Conservation (phyloP, 768 basidiomycete genomes). For the Leccinum uliginosum region DNA sequence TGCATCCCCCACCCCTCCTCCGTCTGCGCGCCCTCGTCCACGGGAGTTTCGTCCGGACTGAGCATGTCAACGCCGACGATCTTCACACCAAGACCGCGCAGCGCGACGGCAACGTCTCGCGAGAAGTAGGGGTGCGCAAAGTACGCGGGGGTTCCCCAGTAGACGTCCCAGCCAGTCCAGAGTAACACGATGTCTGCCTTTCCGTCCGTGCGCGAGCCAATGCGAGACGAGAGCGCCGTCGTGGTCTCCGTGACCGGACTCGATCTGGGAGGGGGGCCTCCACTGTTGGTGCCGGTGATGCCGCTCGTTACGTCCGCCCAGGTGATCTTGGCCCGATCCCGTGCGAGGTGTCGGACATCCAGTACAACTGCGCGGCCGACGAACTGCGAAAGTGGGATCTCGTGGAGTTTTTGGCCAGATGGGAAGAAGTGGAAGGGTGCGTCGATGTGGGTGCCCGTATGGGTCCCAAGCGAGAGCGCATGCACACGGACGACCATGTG, state of each 20-base stretch:
- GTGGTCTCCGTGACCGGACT: neutral
- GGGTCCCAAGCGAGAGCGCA: conserved; percentile 54
- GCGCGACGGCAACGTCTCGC: conserved; percentile 44
- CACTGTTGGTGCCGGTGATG: no score
- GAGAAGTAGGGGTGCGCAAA: conserved; percentile 63
- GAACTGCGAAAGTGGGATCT: conserved; percentile 51
- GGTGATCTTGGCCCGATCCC: conserved; percentile 43
- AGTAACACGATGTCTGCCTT: conserved; percentile 46
- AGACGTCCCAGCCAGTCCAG: conserved; percentile 63
- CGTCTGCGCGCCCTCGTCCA: conserved; percentile 6
- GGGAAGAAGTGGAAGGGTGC: conserved; percentile 70
- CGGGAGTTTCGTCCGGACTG: conserved; percentile 60
- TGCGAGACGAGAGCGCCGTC: conserved; percentile 4
- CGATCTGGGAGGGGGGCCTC: neutral
- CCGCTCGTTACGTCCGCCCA: conserved; percentile 38
- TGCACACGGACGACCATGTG: conserved; percentile 22
- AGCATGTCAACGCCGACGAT: conserved; percentile 62
- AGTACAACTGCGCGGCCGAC: conserved; percentile 53
- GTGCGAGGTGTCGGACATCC: conserved; percentile 44
- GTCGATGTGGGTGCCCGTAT: conserved; percentile 79
- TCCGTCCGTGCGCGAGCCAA: conserved; percentile 24
- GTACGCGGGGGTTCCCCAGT: conserved; percentile 50
- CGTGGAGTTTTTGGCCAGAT: conserved; percentile 52
- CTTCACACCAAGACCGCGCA: conserved; percentile 49
- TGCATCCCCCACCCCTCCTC: conserved; percentile 48